Evolutionary conservation across 331 rosid genomes (phyloP).

Genomic region (Quercus tomentella): DNA sequence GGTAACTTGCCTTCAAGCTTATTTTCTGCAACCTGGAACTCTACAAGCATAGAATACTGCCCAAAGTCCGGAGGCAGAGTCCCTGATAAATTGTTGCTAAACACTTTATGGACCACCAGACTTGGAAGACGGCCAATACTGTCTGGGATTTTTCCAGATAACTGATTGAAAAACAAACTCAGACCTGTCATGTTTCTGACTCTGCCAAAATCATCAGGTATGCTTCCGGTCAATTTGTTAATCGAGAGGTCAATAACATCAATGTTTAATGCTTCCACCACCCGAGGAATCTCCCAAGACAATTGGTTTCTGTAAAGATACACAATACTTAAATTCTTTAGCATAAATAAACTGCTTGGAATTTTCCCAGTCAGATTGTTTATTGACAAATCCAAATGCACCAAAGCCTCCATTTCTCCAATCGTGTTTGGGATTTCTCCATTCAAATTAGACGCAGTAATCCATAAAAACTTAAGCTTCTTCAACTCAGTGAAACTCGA

Average conservation of each 20-base stretch:
- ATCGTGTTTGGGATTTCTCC: slow-evolving; percentile 51
- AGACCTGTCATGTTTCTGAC: slow-evolving; percentile 39
- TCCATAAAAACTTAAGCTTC: slow-evolving; percentile 38
- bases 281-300: slow-evolving; percentile 53
- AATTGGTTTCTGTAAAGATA: slow-evolving; percentile 37
- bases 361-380: slow-evolving; percentile 45
- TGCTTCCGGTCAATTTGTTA: slow-evolving; percentile 43
- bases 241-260: slow-evolving; percentile 36
- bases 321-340: slow-evolving; percentile 41
- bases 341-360: slow-evolving; percentile 37
- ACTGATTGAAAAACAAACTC: too few species aligned
- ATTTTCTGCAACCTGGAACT: too few species aligned
- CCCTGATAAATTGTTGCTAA: too few species aligned
- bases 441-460: slow-evolving; percentile 27
- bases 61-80: too few species aligned
- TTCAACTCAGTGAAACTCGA: slow-evolving; percentile 42
- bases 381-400: slow-evolving; percentile 25
- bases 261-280: slow-evolving; percentile 42
- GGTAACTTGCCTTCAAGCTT: too few species aligned
- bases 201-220: slow-evolving; percentile 61
- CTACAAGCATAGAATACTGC: too few species aligned
- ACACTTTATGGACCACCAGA: too few species aligned
- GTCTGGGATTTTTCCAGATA: too few species aligned
- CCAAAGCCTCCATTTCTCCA: slow-evolving; percentile 51
- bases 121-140: too few species aligned